phyloP scores from a whole-genome alignment of 306 rosid genomes.

The Styphnolobium japonicum region DNA sequence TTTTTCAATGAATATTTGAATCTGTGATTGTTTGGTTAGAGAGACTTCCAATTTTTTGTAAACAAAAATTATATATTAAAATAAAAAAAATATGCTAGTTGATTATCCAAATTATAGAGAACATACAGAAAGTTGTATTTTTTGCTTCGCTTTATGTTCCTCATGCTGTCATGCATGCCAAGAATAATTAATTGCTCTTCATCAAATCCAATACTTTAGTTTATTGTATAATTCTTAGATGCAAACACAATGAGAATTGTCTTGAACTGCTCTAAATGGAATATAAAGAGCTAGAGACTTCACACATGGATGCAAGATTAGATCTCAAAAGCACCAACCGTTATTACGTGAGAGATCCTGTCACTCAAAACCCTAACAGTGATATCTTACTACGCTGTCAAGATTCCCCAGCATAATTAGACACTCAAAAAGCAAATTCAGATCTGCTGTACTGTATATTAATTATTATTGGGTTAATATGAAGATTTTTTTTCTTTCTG shows the following conservation, averaged over 20 bases:
- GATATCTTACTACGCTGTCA: conserved; percentile 29
- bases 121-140: not conserved
- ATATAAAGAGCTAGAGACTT: not conserved
- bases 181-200: conserved; percentile 15
- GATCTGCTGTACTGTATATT: not conserved
- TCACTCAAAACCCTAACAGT: conserved; percentile 66
- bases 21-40: no score
- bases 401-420: conserved; percentile 35
- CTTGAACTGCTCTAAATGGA: conserved; percentile 12
- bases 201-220: conserved; percentile 27
- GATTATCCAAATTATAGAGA: not conserved
- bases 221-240: not conserved
- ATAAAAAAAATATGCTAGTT: no score
- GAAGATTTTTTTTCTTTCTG: not conserved
- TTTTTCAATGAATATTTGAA: no score
- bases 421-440: not conserved
- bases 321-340: conserved; percentile 68
- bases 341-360: conserved; percentile 45
- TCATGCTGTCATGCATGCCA: conserved; percentile 9
- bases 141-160: not conserved
- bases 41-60: no score
- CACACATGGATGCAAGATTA: conserved; percentile 23
- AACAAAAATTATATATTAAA: no score
- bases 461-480: not conserved
- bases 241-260: conserved; percentile 26